phyloP scores from a whole-genome alignment of 192 early-diverging fungal species.

The Entophlyctis helioformis region DNA sequence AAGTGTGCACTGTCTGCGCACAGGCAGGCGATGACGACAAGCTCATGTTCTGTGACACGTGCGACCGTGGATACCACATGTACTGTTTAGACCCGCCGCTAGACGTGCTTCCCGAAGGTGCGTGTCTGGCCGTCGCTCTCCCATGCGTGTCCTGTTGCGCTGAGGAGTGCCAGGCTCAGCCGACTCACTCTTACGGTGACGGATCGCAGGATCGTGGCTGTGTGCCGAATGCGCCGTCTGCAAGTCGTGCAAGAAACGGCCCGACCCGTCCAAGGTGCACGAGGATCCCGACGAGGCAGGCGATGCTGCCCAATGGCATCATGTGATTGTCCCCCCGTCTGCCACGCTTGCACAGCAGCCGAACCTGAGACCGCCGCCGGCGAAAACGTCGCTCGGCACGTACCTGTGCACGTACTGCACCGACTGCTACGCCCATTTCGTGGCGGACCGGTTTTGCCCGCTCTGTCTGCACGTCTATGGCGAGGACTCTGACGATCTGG shows the following conservation, averaged over 20 bases:
- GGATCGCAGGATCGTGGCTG: conserved; percentile 25
- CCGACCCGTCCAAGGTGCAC: neutral
- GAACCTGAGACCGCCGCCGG: conserved; percentile 6
- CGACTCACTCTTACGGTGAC: neutral
- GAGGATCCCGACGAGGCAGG: neutral
- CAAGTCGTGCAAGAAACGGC: conserved; percentile 14
- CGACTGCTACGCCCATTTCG: conserved; percentile 22
- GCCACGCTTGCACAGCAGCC: no score
- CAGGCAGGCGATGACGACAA: conserved; percentile 37
- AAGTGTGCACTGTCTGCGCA: conserved; percentile 31
- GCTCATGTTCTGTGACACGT: conserved; percentile 41
- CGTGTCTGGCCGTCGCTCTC: no score
- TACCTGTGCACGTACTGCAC: conserved; percentile 34
- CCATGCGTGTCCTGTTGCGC: no score
- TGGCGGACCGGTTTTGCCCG: conserved; percentile 26
- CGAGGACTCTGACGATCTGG: conserved; percentile 26
- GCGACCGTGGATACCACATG: conserved; percentile 42
- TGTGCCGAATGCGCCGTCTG: conserved; percentile 30
- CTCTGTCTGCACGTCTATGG: conserved; percentile 32
- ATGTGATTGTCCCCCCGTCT: conserved; percentile 25
- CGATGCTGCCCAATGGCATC: conserved; percentile 11
- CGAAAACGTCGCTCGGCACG: conserved; percentile 9
- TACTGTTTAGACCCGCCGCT: conserved; percentile 35
- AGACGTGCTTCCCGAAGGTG: conserved; percentile 29
- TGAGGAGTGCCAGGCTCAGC: no score